These are phyloP conservation scores for Fusarium neocosmosporiellum DNA, from an alignment of 2,329 filamentous ascomycete genomes.

Conservation along the genomic window DNA sequence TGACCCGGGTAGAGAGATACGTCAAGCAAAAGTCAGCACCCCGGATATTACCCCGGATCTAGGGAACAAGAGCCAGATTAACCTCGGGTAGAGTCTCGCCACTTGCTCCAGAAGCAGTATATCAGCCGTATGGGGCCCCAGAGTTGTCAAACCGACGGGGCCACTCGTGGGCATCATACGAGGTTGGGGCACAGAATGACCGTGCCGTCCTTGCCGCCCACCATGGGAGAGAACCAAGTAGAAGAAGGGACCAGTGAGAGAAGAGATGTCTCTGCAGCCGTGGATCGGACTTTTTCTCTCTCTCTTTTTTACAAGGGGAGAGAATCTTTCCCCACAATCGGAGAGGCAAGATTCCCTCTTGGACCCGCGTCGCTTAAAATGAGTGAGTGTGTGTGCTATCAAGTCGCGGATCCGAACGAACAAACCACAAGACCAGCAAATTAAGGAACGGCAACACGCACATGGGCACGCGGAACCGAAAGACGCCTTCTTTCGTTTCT, in stretches of 20 bases:
- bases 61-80: slow-evolving; percentile 15
- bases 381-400: neutral
- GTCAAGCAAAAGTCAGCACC: neutral
- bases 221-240: neutral
- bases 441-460: neutral
- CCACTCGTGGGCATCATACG: slow-evolving; percentile 20
- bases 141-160: slow-evolving; percentile 13
- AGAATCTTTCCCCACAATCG: neutral
- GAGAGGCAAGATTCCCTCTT: neutral
- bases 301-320: neutral
- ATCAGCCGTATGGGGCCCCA: slow-evolving; percentile 29
- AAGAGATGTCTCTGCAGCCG: neutral
- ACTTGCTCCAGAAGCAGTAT: slow-evolving; percentile 18
- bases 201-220: slow-evolving; percentile 11
- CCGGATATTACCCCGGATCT: slow-evolving; percentile 32
- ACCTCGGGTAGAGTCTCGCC: slow-evolving; percentile 17
- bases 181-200: neutral
- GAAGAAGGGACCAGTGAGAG: neutral
- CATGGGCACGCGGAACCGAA: neutral
- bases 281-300: neutral
- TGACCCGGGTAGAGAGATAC: neutral
- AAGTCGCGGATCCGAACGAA: neutral
- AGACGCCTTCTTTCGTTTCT: neutral
- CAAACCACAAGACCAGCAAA: neutral
- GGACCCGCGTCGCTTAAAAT: neutral